Base-by-base conservation (phyloP, 371 early-diverging fungal species). In the Funneliformis caledonium region DNA sequence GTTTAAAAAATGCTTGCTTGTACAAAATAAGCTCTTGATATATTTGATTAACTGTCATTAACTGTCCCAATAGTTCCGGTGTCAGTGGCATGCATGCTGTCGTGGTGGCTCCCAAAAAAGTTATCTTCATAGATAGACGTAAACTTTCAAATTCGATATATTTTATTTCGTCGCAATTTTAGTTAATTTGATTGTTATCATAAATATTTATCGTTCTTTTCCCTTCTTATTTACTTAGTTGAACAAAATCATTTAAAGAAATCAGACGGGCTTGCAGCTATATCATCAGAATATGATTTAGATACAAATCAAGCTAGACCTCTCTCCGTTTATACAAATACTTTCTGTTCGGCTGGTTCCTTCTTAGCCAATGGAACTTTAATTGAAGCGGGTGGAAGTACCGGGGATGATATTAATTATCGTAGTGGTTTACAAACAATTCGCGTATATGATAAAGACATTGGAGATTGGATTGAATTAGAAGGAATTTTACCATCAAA, bases 261-360 rank as follows among this genome's bases (percentile, higher is more conserved):
- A 2, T 12, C 69, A 0, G 70, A 79, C 19, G 79, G 79, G 1
- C 8, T 8, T 45, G 0, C 52, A 8, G 70, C 26, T 0, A 45
- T 31, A 16, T 85, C 88, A 9, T 84, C 84, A 12, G 85, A 88
- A 62, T 91, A 90, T 76, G 88, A 91, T 78, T 70, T 90, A 6
- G 84, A 83, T 11, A 88, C 85, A 5, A 84, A 90, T 68, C 76
- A 72, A 19, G 88, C 86, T 77, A 83, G 91, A 61, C 76, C 85
- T n/a, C 73, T 91, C 6, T 81, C 85, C 48, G 79, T 90, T 16
- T 83, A 86, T 22, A 90, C 91, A 50, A 91, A 91, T 73, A 91
- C 91, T 8, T 91, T 91, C 72, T 91, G 91, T 77, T 90, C 91
- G 2, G 90, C 87, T 8, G 91, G 91, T 70, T 89, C 89, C 12